phyloP scores from a whole-genome alignment of 2,329 filamentous ascomycete species.

The Emmonsiellopsis sp. region DNA sequence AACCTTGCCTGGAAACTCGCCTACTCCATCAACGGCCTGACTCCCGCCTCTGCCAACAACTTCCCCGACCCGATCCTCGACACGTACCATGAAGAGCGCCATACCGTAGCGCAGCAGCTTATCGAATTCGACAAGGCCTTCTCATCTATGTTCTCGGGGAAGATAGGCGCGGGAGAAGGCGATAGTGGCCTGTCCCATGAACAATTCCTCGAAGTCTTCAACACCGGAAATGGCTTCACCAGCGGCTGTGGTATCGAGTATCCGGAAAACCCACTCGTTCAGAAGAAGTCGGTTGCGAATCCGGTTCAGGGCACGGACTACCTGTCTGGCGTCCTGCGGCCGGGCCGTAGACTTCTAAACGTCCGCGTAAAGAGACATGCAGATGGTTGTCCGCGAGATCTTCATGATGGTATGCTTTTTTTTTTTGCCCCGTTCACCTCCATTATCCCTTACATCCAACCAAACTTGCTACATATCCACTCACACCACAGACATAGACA shows the following conservation, averaged over 20 bases:
- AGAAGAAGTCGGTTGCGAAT: slow-evolving; percentile 15
- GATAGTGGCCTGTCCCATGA: slow-evolving; percentile 23
- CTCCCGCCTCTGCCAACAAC: slow-evolving; percentile 13
- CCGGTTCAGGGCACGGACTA: slow-evolving; percentile 26
- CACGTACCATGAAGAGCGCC: slow-evolving; percentile 30
- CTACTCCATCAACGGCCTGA: slow-evolving; percentile 28
- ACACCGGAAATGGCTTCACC: slow-evolving; percentile 29
- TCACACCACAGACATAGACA: slow-evolving; percentile 17
- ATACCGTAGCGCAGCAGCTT: slow-evolving; percentile 28
- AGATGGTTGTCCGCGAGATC: slow-evolving; percentile 25
- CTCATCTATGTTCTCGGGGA: slow-evolving; percentile 33
- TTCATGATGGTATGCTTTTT: slow-evolving; percentile 25
- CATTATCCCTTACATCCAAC: neutral
- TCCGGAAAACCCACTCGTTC: slow-evolving; percentile 20
- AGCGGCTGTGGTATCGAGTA: slow-evolving; percentile 34
- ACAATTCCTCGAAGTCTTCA: slow-evolving; percentile 29
- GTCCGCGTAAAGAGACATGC: slow-evolving; percentile 27
- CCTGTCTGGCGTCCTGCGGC: slow-evolving; percentile 24
- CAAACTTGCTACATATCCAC: neutral
- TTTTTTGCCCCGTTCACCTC: neutral
- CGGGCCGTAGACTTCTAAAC: slow-evolving; percentile 28
- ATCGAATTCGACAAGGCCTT: slow-evolving; percentile 33
- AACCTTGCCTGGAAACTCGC: slow-evolving; percentile 35
- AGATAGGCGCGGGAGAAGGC: slow-evolving; percentile 21
- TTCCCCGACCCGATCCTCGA: slow-evolving; percentile 21